These are phyloP conservation scores for Rutstroemia sydowiana DNA, from an alignment of 2,329 filamentous ascomycete species.

Conservation along the genomic window DNA sequence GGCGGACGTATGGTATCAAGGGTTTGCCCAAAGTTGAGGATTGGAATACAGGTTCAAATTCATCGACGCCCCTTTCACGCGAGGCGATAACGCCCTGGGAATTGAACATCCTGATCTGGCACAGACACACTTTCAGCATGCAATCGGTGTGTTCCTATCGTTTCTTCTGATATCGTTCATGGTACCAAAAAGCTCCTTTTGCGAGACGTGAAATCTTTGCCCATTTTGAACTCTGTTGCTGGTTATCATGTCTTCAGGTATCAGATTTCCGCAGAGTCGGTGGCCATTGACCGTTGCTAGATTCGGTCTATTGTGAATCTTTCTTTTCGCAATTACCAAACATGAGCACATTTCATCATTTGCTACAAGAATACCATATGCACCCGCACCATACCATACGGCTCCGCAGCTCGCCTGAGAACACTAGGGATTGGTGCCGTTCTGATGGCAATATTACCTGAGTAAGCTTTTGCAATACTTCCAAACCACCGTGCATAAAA, in stretches of 20 bases:
- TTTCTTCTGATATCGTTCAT: too few relatives aligned
- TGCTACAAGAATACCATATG: not conserved
- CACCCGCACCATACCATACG: too few relatives aligned
- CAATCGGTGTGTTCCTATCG: too few relatives aligned
- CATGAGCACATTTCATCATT: not conserved
- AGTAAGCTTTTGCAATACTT: not conserved
- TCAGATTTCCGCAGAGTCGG: not conserved
- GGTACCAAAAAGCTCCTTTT: too few relatives aligned
- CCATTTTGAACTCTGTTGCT: not conserved
- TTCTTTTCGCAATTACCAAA: not conserved
- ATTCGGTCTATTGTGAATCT: not conserved
- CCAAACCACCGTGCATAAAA: not conserved
- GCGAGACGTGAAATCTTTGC: too few relatives aligned
- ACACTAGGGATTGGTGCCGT: constrained; percentile 1
- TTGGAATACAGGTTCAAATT: too few relatives aligned
- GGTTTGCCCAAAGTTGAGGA: too few relatives aligned
- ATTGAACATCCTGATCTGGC: too few relatives aligned
- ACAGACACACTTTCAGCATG: too few relatives aligned
- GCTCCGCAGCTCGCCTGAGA: not conserved
- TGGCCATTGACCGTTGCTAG: not conserved
- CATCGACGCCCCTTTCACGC: too few relatives aligned
- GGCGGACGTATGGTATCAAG: too few relatives aligned
- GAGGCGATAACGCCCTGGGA: too few relatives aligned
- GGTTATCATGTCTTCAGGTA: not conserved
- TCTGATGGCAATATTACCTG: not conserved